Base-by-base conservation (phyloP, 75 land plant species). In the Selaginella tamariscina region DNA sequence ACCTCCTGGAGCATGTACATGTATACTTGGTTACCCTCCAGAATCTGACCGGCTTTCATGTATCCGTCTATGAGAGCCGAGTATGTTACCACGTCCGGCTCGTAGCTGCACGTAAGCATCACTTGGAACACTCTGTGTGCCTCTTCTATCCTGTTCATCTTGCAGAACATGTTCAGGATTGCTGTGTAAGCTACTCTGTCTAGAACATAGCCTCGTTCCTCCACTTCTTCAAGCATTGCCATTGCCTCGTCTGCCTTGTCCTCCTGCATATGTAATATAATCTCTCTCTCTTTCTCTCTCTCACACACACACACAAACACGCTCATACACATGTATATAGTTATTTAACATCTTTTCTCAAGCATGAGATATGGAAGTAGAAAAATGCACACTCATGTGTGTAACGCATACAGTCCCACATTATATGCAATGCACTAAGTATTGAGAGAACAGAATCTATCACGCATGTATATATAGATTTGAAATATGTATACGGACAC, bases 21-120 rank as follows among this genome's bases (percentile, higher is more conserved):
- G 49, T 39, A 39, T 39, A 39, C 49, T 39, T 15, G 49, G 15
- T 39, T 5, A 15, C 11, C 49, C 49, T 39, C 15, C 49, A 15
- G 49, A 15, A 39, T 39, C 49, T 5, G 5, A 5, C 33, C 82
- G 70, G 49, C 49, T 15, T 39, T 39, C 49, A 39, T 39, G 49
- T 5, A 39, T 15, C 49, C 49, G 49, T 39, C 49, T 39, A 39
- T 39, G 49, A 39, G 49, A 39, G 49, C 49, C 5, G 49, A 5
- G 15, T 39, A 39, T 15, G 49, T 39, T 5, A 39, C 49, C 11
- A 15, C 49, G 49, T 39, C 49, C 11, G 49, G 49, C 49, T 39
- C 49, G 49, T 39, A 39, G 49, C 49, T 15, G 11, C 78, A 56
- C 29, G 33, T 30, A 31, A 80, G 81, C 31, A 81, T 85, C 66